These are phyloP conservation scores for Pythium phragmitis DNA, from an alignment of 352 stramenopile species.

Conservation along the genomic window DNA sequence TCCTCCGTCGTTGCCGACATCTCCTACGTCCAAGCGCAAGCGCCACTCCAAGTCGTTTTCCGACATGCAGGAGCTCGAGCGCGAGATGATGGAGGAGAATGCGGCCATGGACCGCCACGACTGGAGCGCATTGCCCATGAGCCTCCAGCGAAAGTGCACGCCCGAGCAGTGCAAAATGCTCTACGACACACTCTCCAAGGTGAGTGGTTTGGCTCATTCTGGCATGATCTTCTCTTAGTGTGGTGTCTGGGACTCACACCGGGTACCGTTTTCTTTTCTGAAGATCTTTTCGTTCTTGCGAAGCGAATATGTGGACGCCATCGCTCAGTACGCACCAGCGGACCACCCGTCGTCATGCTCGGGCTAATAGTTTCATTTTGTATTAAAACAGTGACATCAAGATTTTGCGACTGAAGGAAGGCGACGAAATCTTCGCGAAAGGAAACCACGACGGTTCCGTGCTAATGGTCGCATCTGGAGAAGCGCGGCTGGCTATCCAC, in stretches of 20 bases:
- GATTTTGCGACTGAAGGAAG: constrained; percentile 48
- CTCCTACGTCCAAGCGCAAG: constrained; percentile 71
- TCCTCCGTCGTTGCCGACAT: constrained; percentile 43
- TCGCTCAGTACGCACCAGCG: constrained; percentile 37
- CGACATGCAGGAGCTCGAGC: constrained; percentile 60
- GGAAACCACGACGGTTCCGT: constrained; percentile 74
- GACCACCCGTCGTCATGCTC: background rate
- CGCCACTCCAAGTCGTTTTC: constrained; percentile 76
- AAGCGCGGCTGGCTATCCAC: constrained; percentile 61
- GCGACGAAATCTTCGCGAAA: constrained; percentile 55
- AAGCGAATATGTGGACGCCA: constrained; percentile 59
- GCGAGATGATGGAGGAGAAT: constrained; percentile 62
- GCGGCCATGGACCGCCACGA: constrained; percentile 63
- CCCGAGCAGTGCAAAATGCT: constrained; percentile 76
- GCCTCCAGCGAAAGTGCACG: constrained; percentile 56
- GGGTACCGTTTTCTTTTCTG: background rate
- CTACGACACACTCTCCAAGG: constrained; percentile 77
- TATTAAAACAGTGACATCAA: constrained; percentile 44
- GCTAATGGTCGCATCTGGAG: constrained; percentile 62
- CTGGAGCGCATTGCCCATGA: constrained; percentile 57
- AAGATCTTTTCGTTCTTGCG: constrained; percentile 74
- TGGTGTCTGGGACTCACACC: background rate
- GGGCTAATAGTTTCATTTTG: background rate
- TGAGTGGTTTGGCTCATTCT: constrained; percentile 6
- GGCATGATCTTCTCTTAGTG: background rate